Evolutionary conservation across 2,329 filamentous ascomycete genomes (phyloP), one percentile per base, ranked within the genome.

Genomic region (Zasmidium angulare): DNA sequence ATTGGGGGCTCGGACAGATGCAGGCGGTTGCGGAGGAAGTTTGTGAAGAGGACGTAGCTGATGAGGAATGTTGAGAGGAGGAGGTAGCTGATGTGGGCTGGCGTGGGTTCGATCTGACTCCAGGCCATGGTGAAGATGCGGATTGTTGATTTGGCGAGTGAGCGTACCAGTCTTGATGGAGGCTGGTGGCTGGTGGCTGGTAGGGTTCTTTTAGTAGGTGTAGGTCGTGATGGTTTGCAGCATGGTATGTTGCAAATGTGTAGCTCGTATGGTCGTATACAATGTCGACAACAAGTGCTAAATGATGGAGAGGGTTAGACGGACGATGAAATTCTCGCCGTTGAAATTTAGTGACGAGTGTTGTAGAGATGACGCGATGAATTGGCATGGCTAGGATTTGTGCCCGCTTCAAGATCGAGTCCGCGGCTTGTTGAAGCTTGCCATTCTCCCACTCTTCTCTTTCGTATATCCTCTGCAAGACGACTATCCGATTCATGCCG

Each of bases 1-100:
- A 81, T 71, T 3, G 79, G 78, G 3, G 79, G 79, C 67, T 81
- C 79, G 11, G 77, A 79, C 17, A 81, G 74, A 61, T 82, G 79
- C 2, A 81, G 62, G 9, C 77, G 73, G 59, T 81, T 81, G 36
- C 78, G 72, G 59, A 81, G 76, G 65, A 79, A 75, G 46, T 74
- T 69, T 9, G 76, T 76, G 68, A 81, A 81, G 10, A 81, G 69
- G 0, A 77, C 76, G 63, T 81, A 81, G 26, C 69, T 66, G 54
- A 82, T 74, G 19, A 81, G 72, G 64, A 81, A 81, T 11, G 68
- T 69, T 0, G 78, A 76, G 2, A 81, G 69, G 10, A 77, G 66
- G 20, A 81, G 63, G 58, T 80, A 82, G 11, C 76, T 76, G 21
- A 79, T 58, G 60, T 82, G 79, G 20, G 79, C 68, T 9, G 75